Percentiles rank a stretch among this genome's conserved stretches.
phyloP scores from a whole-genome alignment of 345 rosid genomes.

The Boechera stricta region DNA sequence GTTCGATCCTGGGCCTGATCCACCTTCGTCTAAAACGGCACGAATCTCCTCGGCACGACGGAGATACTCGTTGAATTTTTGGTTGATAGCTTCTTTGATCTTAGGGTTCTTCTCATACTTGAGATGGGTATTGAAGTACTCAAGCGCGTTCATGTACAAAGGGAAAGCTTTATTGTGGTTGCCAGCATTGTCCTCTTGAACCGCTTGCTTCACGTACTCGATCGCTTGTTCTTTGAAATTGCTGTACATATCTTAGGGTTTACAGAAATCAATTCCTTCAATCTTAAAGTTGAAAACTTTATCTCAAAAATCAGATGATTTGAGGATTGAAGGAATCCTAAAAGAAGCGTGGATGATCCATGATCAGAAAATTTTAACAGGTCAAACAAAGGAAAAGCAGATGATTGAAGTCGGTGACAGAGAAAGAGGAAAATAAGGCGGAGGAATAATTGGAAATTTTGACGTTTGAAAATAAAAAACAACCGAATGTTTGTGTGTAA shows the following conservation, averaged over 20 bases:
- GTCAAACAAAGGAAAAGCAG: background rate
- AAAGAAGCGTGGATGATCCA: slow-evolving; percentile 29
- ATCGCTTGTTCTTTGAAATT: slow-evolving; percentile 94
- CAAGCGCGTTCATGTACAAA: slow-evolving; percentile 88
- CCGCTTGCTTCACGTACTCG: slow-evolving; percentile 93
- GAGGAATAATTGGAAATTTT: background rate
- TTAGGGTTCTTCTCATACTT: slow-evolving; percentile 93
- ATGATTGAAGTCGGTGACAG: background rate
- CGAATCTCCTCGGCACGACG: slow-evolving; percentile 96
- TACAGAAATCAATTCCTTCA: background rate
- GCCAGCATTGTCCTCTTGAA: slow-evolving; percentile 85
- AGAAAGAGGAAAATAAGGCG: background rate
- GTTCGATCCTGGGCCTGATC: slow-evolving; percentile 64
- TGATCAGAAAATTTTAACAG: slow-evolving; percentile 8
- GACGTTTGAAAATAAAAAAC: background rate
- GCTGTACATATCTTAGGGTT: slow-evolving; percentile 65
- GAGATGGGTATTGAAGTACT: slow-evolving; percentile 85
- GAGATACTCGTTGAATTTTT: slow-evolving; percentile 80
- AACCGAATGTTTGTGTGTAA: background rate
- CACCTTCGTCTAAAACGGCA: slow-evolving; percentile 74
- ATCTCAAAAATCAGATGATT: background rate
- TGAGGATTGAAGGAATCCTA: background rate
- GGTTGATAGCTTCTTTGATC: slow-evolving; percentile 76
- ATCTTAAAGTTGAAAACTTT: background rate
- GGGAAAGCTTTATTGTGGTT: slow-evolving; percentile 86